phyloP scores from a whole-genome alignment of 305 asterid genomes.

The Solanum hybrid region DNA sequence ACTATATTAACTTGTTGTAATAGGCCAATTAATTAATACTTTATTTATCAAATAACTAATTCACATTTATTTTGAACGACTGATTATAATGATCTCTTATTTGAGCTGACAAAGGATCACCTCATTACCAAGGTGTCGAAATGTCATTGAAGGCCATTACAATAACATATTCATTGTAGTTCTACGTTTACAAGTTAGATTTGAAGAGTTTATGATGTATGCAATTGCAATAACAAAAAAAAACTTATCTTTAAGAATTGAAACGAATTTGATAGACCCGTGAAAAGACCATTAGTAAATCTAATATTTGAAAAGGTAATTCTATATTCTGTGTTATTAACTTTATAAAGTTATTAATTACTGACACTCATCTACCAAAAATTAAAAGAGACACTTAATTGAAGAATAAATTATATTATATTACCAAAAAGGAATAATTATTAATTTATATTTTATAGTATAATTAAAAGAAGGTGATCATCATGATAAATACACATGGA shows the following conservation, averaged over 20 bases:
- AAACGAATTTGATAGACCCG: rapidly evolving
- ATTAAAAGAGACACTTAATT: neutral
- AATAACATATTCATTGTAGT: rapidly evolving
- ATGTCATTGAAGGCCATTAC: neutral
- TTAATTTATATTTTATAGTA: neutral
- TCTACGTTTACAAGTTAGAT: neutral
- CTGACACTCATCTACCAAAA: neutral
- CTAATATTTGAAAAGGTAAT: neutral
- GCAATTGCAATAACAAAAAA: neutral
- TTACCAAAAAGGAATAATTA: neutral
- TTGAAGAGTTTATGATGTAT: rapidly evolving
- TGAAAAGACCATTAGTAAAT: neutral
- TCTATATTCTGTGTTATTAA: neutral
- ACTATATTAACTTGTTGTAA: neutral
- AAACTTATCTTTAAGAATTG: neutral
- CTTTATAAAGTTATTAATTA: neutral
- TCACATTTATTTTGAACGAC: neutral
- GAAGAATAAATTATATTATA: neutral
- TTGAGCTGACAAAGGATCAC: neutral
- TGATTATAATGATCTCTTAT: neutral
- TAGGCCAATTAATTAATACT: neutral
- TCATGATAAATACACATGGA: conserved; percentile 3
- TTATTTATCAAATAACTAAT: neutral
- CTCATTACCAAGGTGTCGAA: neutral
- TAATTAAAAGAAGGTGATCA: neutral